phyloP scores from a whole-genome alignment of 805 yeast genomes.

The Ogataea trehaloabstinens region DNA sequence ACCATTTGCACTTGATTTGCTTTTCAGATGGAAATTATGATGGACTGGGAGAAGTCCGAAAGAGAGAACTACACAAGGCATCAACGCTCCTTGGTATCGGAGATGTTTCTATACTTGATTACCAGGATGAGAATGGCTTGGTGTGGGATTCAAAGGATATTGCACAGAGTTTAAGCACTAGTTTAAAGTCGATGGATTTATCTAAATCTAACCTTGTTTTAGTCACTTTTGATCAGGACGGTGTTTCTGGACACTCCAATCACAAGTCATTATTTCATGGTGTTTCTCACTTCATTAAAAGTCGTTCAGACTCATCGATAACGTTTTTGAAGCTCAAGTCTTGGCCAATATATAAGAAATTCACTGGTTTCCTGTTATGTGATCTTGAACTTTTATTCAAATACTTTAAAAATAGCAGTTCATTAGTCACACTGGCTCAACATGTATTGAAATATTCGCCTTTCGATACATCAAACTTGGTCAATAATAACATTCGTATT shows the following conservation, averaged over 20 bases:
- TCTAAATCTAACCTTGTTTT: slow-evolving; percentile 36
- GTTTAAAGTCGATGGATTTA: slow-evolving; percentile 14
- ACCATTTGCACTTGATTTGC: slow-evolving; percentile 59
- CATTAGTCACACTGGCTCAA: background rate
- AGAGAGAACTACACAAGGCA: slow-evolving; percentile 55
- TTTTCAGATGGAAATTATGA: slow-evolving; percentile 76
- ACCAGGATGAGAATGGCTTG: slow-evolving; percentile 65
- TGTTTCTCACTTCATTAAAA: slow-evolving; percentile 32
- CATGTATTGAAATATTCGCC: background rate
- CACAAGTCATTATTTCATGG: slow-evolving; percentile 67
- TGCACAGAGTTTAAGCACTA: slow-evolving; percentile 33
- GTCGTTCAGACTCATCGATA: slow-evolving; percentile 1
- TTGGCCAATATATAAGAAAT: slow-evolving; percentile 41
- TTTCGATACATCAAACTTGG: background rate
- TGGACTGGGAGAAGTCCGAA: slow-evolving; percentile 66
- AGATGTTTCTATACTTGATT: slow-evolving; percentile 47
- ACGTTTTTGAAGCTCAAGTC: slow-evolving; percentile 30
- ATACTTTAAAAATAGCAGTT: slow-evolving; percentile 5
- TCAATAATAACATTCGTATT: slow-evolving; percentile 33
- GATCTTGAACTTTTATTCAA: slow-evolving; percentile 34
- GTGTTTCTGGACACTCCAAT: slow-evolving; percentile 87
- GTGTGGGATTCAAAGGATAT: slow-evolving; percentile 58
- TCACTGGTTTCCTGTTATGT: slow-evolving; percentile 45
- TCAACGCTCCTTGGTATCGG: slow-evolving; percentile 51
- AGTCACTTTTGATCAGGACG: slow-evolving; percentile 76